Conservation (phyloP, 768 basidiomycete genomes). For the Leucocoprinus leucothites region DNA sequence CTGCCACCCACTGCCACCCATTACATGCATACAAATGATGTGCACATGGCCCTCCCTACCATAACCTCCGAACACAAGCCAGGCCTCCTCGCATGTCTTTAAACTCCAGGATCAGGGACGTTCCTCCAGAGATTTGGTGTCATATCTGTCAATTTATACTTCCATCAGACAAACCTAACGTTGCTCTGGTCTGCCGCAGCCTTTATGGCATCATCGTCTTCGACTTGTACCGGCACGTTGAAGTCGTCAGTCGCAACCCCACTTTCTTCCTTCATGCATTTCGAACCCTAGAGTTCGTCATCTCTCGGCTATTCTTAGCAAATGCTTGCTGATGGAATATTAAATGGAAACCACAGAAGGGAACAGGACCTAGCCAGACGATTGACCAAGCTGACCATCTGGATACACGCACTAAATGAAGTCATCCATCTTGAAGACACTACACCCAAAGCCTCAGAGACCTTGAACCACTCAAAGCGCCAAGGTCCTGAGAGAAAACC, state of each 20-base stretch:
- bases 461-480: too few relatives aligned
- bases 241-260: slow-evolving; percentile 2
- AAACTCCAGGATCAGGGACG: background rate
- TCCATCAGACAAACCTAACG: background rate
- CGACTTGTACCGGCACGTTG: background rate
- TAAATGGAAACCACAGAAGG: background rate
- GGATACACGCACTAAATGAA: slow-evolving; percentile 4
- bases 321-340: background rate
- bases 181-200: background rate
- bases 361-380: slow-evolving; percentile 1
- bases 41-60: too few relatives aligned
- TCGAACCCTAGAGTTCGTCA: background rate
- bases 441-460: too few relatives aligned
- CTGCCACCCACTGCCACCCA: too few relatives aligned
- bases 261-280: background rate
- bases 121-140: slow-evolving; percentile 4
- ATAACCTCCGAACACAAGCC: too few relatives aligned
- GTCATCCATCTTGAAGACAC: background rate
- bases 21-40: too few relatives aligned
- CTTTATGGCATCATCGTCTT: background rate
- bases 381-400: background rate
- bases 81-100: background rate
- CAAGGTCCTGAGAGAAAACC: too few relatives aligned
- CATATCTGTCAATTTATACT: background rate
- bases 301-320: too few relatives aligned